A percentile compares a stretch with the other conserved stretches of the same genome.
phyloP scores from a whole-genome alignment of 164 flowering plant genomes.

The Cinnamomum micranthum region DNA sequence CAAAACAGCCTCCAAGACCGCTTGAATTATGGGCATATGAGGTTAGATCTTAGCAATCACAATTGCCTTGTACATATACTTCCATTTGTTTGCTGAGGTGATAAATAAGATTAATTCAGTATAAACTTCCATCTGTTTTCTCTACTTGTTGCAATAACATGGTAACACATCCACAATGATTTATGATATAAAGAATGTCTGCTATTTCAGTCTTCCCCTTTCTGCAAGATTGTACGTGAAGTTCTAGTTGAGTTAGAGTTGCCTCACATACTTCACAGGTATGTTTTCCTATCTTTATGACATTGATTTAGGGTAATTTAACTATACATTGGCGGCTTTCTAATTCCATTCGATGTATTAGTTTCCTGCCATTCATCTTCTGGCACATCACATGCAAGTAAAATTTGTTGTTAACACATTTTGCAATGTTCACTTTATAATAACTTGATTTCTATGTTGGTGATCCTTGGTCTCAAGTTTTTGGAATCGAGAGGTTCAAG shows the following conservation, averaged over 20 bases:
- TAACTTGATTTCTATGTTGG: no score
- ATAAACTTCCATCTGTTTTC: background rate
- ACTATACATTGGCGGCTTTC: background rate
- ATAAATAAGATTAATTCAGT: background rate
- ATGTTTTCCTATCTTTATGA: slow-evolving; percentile 5
- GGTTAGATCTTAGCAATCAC: slow-evolving; percentile 33
- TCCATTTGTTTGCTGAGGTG: background rate
- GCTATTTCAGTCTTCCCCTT: slow-evolving; percentile 75
- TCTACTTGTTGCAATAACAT: background rate
- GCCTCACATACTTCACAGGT: slow-evolving; percentile 82
- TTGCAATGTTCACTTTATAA: no score
- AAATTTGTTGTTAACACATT: no score
- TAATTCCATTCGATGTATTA: background rate
- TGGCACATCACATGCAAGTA: no score
- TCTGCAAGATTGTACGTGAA: slow-evolving; percentile 96
- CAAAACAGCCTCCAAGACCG: slow-evolving; percentile 80
- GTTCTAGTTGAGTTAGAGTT: slow-evolving; percentile 86
- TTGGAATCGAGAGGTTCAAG: no score
- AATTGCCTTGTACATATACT: background rate
- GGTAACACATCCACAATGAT: background rate
- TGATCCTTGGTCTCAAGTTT: no score
- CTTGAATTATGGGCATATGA: slow-evolving; percentile 96
- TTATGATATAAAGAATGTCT: background rate
- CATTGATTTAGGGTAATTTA: background rate
- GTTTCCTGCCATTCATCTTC: background rate